A percentile compares a stretch with the other conserved stretches of the same genome.
Conservation (phyloP, 1,139 yeast genomes). For the Meyerozyma guilliermondii region DNA sequence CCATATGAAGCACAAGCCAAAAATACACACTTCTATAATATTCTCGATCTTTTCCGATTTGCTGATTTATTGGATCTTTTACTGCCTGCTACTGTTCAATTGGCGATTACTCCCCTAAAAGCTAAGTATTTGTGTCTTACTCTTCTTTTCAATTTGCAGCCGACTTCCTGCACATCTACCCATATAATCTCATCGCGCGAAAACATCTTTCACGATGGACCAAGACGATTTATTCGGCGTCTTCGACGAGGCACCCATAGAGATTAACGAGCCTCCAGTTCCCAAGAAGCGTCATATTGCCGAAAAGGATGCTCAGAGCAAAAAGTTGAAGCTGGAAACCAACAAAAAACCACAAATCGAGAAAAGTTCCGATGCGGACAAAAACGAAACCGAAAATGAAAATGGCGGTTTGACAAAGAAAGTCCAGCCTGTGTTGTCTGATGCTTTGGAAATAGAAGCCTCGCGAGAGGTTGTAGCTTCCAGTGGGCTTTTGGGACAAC, state of each 20-base stretch:
- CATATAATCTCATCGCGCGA: constrained; percentile 2
- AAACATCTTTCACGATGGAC: constrained; percentile 17
- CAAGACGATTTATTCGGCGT: constrained; percentile 64
- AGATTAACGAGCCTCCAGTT: constrained; percentile 2
- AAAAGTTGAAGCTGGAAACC: constrained; percentile 7
- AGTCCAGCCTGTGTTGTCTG: constrained; percentile 72
- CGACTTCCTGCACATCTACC: background rate
- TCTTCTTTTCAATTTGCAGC: background rate
- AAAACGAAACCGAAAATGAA: constrained; percentile 11
- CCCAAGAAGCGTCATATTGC: constrained; percentile 2
- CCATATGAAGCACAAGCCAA: no score
- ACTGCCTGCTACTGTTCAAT: no score
- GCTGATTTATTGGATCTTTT: no score
- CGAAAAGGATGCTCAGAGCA: constrained; percentile 1
- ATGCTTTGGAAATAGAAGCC: constrained; percentile 86
- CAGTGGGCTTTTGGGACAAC: constrained; percentile 50
- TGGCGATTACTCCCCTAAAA: no score
- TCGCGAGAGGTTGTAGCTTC: constrained; percentile 82
- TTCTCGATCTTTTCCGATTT: no score
- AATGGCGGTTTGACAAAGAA: constrained; percentile 15
- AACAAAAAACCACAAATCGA: constrained; percentile 8
- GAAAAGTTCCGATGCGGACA: constrained; percentile 15
- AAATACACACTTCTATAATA: no score
- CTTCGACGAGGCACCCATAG: constrained; percentile 50
- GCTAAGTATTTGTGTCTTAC: no score